Evolutionary conservation across 1,284 basidiomycete genomes (phyloP), one percentile per base, ranked within the genome.

Genomic region (Rhizoctonia solani): DNA sequence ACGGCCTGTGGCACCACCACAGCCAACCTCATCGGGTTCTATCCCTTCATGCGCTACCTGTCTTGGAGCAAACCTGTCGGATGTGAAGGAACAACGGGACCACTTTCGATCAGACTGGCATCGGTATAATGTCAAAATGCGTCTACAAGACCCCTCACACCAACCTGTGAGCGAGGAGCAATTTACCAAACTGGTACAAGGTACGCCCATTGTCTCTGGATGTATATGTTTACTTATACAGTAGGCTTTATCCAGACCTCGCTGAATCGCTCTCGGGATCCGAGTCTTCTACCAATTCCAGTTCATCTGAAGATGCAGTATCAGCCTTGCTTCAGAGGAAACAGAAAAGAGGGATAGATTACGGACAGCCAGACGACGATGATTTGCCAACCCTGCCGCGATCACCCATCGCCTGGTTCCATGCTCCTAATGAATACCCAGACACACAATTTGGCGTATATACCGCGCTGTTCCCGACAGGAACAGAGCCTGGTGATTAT

Each of bases 41-140:
- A 55, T 61, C 1, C 56, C 66, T 14, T 58, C 68, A 1, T 96
- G 93, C 75, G 90, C 87, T 69, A 81, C 93, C 63, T 96, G 93
- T 73, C 82, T 87, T 4, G 88, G 87, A 1, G 81, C 83, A 1
- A 74, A 79, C 0, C 98, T 98, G 70, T 73, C 81, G 11, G 87
- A 89, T 63, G 85, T 96, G 1, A 85, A 91, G 30, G 89, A 92
- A 63, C 94, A 98, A 74, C 83, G 95, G 52, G 77, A 81, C 0
- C 96, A 99, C 77, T 98, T 93, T 76, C 88, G 89, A 73, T 93
- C 92, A 29, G 95, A 98, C 77, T 98, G 96, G 96, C 96, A 99
- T 82, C 84, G 95, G 61, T 98, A 97, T 79, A 99, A 99, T 75
- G 91, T 95, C 70, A 97, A 96, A 77, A 83, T 86, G 53, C 87